Base-by-base conservation (phyloP, 2,329 filamentous ascomycete species). In the Annulohypoxylon truncatum region DNA sequence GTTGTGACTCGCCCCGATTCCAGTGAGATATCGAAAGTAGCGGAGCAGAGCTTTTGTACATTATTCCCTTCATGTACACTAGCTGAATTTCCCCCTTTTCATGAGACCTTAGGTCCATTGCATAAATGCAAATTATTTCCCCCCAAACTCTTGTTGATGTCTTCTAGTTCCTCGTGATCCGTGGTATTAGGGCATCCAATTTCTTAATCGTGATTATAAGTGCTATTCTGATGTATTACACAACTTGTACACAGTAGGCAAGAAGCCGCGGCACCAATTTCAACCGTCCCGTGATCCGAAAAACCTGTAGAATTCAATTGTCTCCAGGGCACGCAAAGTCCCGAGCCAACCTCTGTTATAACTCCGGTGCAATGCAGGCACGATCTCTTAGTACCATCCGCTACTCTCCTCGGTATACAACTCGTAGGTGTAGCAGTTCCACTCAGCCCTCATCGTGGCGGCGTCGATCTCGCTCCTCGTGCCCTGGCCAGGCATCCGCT, bases 401-500 rank as follows among this genome's bases (percentile, higher is more conserved):
- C 59, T 60, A 33, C 62, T 74, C 63, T 73, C 68, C 2, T 63
- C 18, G 3, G 81, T 74, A 33, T 79, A 78, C 60, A 68, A 52
- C 0, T 56, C 40, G 66, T 77, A 67, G 2, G 66, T 73, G 48
- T 80, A 80, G 0, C 51, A 68, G 31, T 77, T 24, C 73, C 75
- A 80, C 61, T 78, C 69, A 2, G 55, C 10, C 54, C 70, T 64
- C 68, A 81, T 58, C 9, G n/a, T 59, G 0, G 35, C 26, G 4
- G 70, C 74, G 44, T 76, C 71, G n/a, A 76, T 35, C 18, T 68
- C 68, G 28, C 78, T 80, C 3, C 72, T 61, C 0, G 74, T 79
- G 1, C 73, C 72, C 57, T 79, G 77, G 0, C 69, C 73, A 0
- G 68, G 51, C 0, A 69, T 0, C 2, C 78, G 66, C 0, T 50